phyloP scores from a whole-genome alignment of 257 asterid genomes.

The Avicennia marina region DNA sequence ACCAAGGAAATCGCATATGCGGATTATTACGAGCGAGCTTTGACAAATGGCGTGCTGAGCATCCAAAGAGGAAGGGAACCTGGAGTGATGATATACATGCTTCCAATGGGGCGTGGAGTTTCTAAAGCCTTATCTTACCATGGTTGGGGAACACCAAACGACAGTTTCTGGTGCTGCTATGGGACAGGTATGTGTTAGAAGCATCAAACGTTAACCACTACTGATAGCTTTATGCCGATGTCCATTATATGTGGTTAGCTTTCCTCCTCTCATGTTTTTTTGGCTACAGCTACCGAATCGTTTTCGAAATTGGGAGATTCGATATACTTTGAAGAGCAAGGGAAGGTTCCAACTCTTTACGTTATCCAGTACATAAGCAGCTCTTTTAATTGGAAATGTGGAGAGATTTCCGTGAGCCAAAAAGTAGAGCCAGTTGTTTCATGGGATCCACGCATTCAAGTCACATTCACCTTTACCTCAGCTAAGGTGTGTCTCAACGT shows the following conservation, averaged over 20 bases:
- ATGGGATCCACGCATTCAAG: slow-evolving; percentile 60
- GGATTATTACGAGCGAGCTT: slow-evolving; percentile 82
- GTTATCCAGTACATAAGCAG: slow-evolving; percentile 75
- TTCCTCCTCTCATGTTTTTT: too few species aligned
- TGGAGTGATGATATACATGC: slow-evolving; percentile 94
- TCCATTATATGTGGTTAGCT: too few species aligned
- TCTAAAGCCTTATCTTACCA: slow-evolving; percentile 79
- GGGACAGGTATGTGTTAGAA: too few species aligned
- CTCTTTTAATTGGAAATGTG: slow-evolving; percentile 58
- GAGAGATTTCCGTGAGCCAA: slow-evolving; percentile 39
- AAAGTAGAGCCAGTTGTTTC: slow-evolving; percentile 50
- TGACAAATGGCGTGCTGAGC: slow-evolving; percentile 82
- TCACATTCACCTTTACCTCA: slow-evolving; percentile 37
- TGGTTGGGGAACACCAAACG: slow-evolving; percentile 84
- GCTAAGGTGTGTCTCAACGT: slow-evolving; percentile 33
- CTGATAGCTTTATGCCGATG: too few species aligned
- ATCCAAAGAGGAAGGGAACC: slow-evolving; percentile 89
- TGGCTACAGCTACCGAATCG: too few species aligned
- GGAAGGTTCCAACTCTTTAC: slow-evolving; percentile 50
- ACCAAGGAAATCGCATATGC: slow-evolving; percentile 77
- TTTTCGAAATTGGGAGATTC: slow-evolving; percentile 96
- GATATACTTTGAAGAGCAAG: slow-evolving; percentile 77
- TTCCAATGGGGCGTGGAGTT: slow-evolving; percentile 69
- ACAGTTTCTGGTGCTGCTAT: slow-evolving; percentile 93
- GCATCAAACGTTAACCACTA: too few species aligned